Evolutionary conservation across 2,329 filamentous ascomycete species (phyloP).

Genomic region (Dactylellina cionopaga): DNA sequence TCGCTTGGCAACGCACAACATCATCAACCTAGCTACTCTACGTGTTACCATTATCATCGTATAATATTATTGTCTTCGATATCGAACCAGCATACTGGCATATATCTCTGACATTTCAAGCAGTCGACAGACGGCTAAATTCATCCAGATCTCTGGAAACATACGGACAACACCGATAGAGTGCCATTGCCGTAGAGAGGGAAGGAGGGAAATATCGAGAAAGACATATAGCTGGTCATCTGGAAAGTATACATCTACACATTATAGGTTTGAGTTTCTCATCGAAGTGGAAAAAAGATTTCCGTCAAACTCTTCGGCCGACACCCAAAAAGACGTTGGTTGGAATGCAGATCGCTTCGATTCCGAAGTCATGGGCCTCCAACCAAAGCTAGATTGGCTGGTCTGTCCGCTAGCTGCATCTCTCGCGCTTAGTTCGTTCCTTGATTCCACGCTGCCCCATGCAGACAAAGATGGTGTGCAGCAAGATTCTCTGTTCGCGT

Average conservation of each 20-base stretch:
- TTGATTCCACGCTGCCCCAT: conserved; percentile 24
- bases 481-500: neutral
- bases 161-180: neutral
- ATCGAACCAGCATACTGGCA: conserved; percentile 6
- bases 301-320: conserved; percentile 17
- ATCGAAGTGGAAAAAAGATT: conserved; percentile 3
- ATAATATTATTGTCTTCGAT: too few relatives aligned
- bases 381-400: too few relatives aligned
- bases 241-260: conserved; percentile 1
- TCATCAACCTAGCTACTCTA: too few relatives aligned
- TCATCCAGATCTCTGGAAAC: conserved; percentile 11
- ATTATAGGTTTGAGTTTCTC: neutral
- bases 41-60: too few relatives aligned
- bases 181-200: neutral
- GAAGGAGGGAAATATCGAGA: too few relatives aligned
- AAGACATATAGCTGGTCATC: too few relatives aligned
- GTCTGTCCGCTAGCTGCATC: neutral
- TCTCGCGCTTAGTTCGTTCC: conserved; percentile 1
- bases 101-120: conserved; percentile 6
- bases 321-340: conserved; percentile 15
- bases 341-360: conserved; percentile 50
- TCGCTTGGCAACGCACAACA: conserved; percentile 27
- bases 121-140: conserved; percentile 31
- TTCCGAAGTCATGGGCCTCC: conserved; percentile 37
- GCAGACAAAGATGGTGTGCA: conserved; percentile 6